A percentile compares a stretch with the other conserved stretches of the same genome.
Conservation (phyloP, 768 basidiomycete species). For the Floccularia luteovirens region DNA sequence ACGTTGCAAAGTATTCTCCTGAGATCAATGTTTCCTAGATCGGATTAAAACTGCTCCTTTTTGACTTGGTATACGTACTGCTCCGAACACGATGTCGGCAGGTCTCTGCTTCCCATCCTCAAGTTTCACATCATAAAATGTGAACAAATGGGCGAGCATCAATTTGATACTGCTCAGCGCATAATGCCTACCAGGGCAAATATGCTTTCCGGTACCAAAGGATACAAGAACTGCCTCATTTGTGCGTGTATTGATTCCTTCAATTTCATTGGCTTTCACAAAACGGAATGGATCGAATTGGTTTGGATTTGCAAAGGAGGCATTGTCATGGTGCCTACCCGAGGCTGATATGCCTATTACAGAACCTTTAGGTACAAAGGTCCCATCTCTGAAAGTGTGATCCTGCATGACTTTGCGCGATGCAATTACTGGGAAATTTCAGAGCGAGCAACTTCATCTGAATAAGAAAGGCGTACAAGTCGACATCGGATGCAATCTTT, state of each 20-base stretch:
- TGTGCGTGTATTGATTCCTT: slow-evolving; percentile 8
- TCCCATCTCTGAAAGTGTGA: slow-evolving; percentile 10
- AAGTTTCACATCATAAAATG: slow-evolving; percentile 15
- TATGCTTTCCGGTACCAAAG: slow-evolving; percentile 17
- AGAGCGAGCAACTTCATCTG: background rate
- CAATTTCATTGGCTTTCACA: slow-evolving; percentile 8
- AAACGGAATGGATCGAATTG: slow-evolving; percentile 16
- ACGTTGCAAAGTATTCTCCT: no score
- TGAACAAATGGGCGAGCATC: slow-evolving; percentile 13
- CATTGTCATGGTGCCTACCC: slow-evolving; percentile 6
- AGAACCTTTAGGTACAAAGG: slow-evolving; percentile 9
- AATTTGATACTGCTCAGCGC: slow-evolving; percentile 13
- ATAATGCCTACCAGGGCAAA: slow-evolving; percentile 14
- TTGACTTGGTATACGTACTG: background rate
- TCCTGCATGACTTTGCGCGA: slow-evolving; percentile 15
- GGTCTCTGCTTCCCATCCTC: slow-evolving; percentile 7
- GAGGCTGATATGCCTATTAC: slow-evolving; percentile 1
- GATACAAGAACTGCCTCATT: slow-evolving; percentile 7
- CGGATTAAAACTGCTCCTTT: background rate
- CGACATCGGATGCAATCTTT: slow-evolving; percentile 20
- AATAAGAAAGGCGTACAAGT: slow-evolving; percentile 8
- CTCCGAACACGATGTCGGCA: background rate
- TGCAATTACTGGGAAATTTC: slow-evolving; percentile 12
- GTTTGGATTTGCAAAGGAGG: slow-evolving; percentile 8
- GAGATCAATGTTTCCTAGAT: no score